These are phyloP conservation scores for Dioscorea alata DNA, from an alignment of 106 monocot species.

Conservation along the genomic window DNA sequence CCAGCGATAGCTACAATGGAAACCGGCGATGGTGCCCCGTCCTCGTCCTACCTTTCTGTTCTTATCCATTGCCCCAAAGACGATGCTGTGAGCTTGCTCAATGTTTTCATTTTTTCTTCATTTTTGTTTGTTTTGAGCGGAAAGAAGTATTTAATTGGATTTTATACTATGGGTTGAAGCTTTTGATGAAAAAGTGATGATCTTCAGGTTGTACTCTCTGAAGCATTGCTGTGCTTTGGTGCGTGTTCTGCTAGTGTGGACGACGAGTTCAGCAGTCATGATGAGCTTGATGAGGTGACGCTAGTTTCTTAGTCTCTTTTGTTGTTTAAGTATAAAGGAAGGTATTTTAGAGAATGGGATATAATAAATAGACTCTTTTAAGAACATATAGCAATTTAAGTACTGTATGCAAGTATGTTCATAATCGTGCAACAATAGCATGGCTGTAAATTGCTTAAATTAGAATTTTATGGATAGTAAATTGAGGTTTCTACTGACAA, in stretches of 20 bases:
- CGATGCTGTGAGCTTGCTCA: constrained; percentile 33
- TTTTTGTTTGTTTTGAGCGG: background rate
- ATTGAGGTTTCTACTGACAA: no score
- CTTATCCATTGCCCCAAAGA: constrained; percentile 37
- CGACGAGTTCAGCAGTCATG: constrained; percentile 44
- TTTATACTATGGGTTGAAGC: no score
- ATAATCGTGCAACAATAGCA: no score
- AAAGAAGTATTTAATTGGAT: no score
- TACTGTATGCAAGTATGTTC: no score
- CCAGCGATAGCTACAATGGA: background rate
- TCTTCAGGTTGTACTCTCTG: constrained; percentile 58
- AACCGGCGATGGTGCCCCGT: background rate
- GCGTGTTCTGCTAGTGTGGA: constrained; percentile 74
- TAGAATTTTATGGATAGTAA: no score
- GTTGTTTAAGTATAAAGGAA: no score
- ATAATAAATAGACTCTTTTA: no score
- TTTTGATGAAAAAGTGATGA: background rate
- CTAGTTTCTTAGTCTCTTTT: no score
- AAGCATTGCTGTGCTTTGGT: constrained; percentile 86
- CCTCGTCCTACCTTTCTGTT: constrained; percentile 32
- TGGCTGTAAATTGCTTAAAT: no score
- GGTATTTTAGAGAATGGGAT: no score
- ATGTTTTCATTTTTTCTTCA: background rate
- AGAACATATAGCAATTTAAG: no score
- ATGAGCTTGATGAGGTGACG: constrained; percentile 41